A percentile compares a stretch with the other conserved stretches of the same genome.
These are phyloP conservation scores for Glaciozyma antarctica DNA, from an alignment of 768 basidiomycete species.

Conservation along the genomic window DNA sequence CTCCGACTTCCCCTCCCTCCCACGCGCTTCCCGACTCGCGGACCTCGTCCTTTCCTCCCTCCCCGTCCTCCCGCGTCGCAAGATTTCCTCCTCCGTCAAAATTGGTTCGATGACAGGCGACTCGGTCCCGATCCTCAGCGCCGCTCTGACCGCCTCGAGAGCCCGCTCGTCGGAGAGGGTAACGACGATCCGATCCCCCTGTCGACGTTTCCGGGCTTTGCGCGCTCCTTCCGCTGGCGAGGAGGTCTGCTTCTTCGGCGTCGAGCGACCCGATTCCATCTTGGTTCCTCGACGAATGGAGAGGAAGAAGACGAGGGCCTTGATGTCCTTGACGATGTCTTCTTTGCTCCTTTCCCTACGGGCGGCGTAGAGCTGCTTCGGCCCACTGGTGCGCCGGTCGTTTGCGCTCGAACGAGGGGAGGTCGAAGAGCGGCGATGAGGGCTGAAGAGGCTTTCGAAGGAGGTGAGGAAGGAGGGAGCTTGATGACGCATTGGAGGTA, in stretches of 20 bases:
- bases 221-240: neutral
- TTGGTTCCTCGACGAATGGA: conserved; percentile 16
- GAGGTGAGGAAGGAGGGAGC: neutral
- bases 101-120: neutral
- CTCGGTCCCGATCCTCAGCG: conserved; percentile 6
- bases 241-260: neutral
- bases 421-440: conserved; percentile 22
- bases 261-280: neutral
- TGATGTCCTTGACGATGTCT: conserved; percentile 18
- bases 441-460: conserved; percentile 19
- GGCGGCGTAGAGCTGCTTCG: conserved; percentile 15
- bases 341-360: neutral
- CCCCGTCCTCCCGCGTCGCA: too few species aligned
- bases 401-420: neutral
- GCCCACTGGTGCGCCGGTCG: neutral
- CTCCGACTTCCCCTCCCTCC: too few species aligned
- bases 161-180: conserved; percentile 29
- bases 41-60: too few species aligned
- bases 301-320: conserved; percentile 23
- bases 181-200: conserved; percentile 14
- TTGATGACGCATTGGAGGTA: conserved; percentile 26
- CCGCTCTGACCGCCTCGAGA: conserved; percentile 17
- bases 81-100: too few species aligned
- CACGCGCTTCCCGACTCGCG: too few species aligned
- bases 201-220: neutral